Evolutionary conservation across 257 asterid species (phyloP), one percentile per base, ranked within the genome.

Genomic region (Echium plantagineum): DNA sequence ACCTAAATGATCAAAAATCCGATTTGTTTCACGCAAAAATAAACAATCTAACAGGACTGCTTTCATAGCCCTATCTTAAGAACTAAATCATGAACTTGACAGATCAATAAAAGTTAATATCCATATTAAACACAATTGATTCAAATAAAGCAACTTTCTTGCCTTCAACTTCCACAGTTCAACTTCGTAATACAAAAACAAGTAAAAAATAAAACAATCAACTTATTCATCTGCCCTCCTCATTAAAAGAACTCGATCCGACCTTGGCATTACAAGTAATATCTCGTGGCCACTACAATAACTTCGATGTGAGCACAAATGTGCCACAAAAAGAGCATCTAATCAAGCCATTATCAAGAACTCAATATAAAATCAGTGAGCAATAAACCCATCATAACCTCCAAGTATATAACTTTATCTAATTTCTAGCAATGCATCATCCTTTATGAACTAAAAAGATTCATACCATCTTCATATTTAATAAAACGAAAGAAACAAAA

Each of bases 381-480:
- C 53, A n/a, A 28, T 17, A 21, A 59, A 59, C n/a, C 17, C 62
- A 63, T 31, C 21, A 10, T 57, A 31, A 49, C 62, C 48, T 17
- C 0, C 62, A 32, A 16, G 19, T 42, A 28, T 48, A 52, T 52
- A 21, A 38, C 18, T 19, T 22, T 16, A 17, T 35, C n/a, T 47
- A 54, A 10, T 16, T 17, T n/a, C 18, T 13, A 24, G 57, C 51
- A 63, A 30, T 47, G 65, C 62, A 75, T 52, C 21, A 9, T 15
- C 53, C 54, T 52, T 60, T 46, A 20, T 30, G 58, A 24, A 60
- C 64, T 47, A 10, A 24, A 59, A 56, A 24, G 63, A 56, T 18
- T 15, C 51, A 63, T 5, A 51, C 20, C 19, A 13, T 19, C n/a
- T 54, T 21, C 15, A 63, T 31, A 19, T 28, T 5, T 21, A 9